Base-by-base conservation (phyloP, 2,329 filamentous ascomycete genomes). In the Tolypocladium tropicale region DNA sequence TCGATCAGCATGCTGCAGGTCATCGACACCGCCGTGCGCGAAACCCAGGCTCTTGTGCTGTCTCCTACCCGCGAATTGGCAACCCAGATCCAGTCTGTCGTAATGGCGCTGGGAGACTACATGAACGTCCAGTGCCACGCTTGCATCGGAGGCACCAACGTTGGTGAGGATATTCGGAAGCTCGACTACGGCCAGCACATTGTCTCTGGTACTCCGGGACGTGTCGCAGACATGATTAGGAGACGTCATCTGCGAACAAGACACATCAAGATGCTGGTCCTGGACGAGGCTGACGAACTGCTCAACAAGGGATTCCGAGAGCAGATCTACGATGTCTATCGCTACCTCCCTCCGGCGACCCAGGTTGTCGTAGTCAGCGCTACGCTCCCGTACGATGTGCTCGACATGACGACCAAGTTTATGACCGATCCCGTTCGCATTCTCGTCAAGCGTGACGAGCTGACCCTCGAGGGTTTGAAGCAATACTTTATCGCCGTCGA, bases 101-200 rank as follows among this genome's bases (percentile, higher is more conserved):
- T 99, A 64, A 95, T 97, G 85, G 94, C 94, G n/a, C 83, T 99
- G n/a, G 94, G 94, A 62, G 94, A 99, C 74, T 99, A 96, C 79
- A 97, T 99, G 94, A 96, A 96, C 70, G 90, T 99, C 4, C 92
- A 99, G 75, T 99, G 94, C 76, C 94, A 99, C 68, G 93, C 94
- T 58, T 99, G 94, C 74, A 97, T 99, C 67, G 94, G 94, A 63
- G 94, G 94, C 58, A 99, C 94, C 63, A 97, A 96, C 68, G 92
- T 99, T 39, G 91, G 94, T 65, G 94, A 97, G 71, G 94, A 99
- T 70, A 99, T 99, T 65, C 87, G 90, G 72, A 95, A 95, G 76
- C 89, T 99, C 59, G 91, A 97, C 72, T 94, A 97, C 67, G 94
- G 94, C 61, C 94, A 96, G 73, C 94, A 99, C 69, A 93, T 99